Base-by-base conservation (phyloP, 2,329 filamentous ascomycete species). In the Apiospora koreana region DNA sequence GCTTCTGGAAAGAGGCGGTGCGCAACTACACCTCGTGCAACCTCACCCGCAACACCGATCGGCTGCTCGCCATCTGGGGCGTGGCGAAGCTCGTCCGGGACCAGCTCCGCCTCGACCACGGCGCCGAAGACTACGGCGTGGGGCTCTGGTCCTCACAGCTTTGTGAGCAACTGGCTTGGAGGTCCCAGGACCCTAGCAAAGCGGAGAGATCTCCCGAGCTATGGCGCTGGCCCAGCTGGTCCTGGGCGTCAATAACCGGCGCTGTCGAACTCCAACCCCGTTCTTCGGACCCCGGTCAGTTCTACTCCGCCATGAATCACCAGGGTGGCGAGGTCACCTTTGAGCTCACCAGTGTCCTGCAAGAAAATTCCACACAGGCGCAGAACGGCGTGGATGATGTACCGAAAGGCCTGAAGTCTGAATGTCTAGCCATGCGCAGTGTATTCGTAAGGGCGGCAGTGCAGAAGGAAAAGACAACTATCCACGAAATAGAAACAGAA, bases 131-230 rank as follows among this genome's bases (percentile, higher is more conserved):
- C 41, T 73, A 70, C 50, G 72, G 43, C 3, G 64, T 58, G 0
- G 75, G 75, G 0, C 43, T 76, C 14, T 76, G 75, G 75, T 69
- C 69, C 1, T 62, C 43, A 1, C 48, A 68, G 6, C 58, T 76
- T 2, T 65, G 72, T 4, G 69, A 74, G 21, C 74, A 76, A 54
- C 72, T 76, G 2, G 69, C 68, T 2, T 76, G 75, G 75, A 64
- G 69, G 2, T 70, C 73, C 9, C 9, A 31, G 12, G 28, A 67
- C 14, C 65, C 65, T 6, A 8, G n/a, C 38, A 18, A 21, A 46
- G 58, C 58, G 2, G 35, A 4, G 10, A n/a, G 62, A 10, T 38
- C 67, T 1, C 38, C 35, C 1, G 25, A 31, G n/a, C n/a, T 23
- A 4, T 12, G 18, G 54, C 23, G 5, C 50, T 67, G 42, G 31